These are phyloP conservation scores for Vigna angularis DNA, from an alignment of 306 rosid genomes.

Conservation along the genomic window DNA sequence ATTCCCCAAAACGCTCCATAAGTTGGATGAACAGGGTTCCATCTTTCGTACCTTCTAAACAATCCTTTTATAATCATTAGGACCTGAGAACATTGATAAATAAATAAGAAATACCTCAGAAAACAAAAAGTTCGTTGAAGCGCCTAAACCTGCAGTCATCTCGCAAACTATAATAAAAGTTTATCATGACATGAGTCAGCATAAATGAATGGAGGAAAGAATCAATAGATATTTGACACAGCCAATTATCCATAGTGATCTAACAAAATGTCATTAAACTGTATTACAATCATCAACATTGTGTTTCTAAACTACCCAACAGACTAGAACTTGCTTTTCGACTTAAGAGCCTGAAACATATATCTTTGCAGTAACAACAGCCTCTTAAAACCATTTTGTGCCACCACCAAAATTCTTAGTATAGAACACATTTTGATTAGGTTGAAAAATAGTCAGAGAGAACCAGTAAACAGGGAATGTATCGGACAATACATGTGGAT, in stretches of 20 bases:
- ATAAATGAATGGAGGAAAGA: background rate
- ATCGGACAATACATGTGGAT: background rate
- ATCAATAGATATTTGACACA: background rate
- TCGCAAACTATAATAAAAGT: background rate
- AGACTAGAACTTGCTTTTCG: background rate
- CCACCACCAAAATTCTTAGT: background rate
- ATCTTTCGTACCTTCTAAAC: constrained; percentile 71
- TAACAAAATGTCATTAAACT: background rate
- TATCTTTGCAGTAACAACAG: background rate
- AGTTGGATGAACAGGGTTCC: constrained; percentile 96
- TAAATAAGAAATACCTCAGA: background rate
- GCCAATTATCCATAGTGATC: background rate
- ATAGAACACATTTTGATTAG: background rate
- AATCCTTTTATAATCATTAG: constrained; percentile 82
- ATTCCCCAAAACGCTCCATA: constrained; percentile 93
- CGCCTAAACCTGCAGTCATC: background rate
- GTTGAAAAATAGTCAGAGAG: constrained; percentile 3
- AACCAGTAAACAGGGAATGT: background rate
- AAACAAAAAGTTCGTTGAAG: background rate
- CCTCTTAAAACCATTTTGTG: background rate
- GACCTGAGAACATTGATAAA: constrained; percentile 54
- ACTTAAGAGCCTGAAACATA: constrained; percentile 7
- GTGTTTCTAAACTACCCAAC: background rate
- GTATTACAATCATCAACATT: background rate
- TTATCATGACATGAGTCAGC: background rate